Evolutionary conservation across 2,329 filamentous ascomycete genomes (phyloP).

Genomic region (Sporothrix inflata): DNA sequence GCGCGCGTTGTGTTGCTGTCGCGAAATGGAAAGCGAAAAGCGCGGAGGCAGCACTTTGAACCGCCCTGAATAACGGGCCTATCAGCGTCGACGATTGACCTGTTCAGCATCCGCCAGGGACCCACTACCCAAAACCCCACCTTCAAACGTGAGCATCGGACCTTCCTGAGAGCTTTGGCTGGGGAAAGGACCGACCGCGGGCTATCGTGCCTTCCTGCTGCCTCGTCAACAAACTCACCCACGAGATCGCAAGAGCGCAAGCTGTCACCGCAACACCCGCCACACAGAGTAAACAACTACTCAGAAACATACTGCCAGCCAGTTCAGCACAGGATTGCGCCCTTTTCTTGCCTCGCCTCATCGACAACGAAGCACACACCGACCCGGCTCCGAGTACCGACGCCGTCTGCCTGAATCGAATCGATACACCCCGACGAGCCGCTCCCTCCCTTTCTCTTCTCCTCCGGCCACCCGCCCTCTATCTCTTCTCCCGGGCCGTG

Average conservation of each 20-base stretch:
- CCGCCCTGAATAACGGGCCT: not conserved
- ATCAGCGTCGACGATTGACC: conserved; percentile 5
- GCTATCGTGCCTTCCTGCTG: conserved; percentile 18
- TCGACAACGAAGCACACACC: not conserved
- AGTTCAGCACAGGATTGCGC: not conserved
- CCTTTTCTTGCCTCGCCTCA: not conserved
- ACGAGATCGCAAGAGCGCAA: not conserved
- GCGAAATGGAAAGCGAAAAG: not conserved
- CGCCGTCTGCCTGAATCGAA: not conserved
- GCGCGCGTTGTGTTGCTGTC: not conserved
- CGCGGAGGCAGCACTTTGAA: not conserved
- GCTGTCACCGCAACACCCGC: not conserved
- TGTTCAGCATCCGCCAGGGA: not conserved
- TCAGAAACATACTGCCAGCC: not conserved
- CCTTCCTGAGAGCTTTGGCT: conserved; percentile 7
- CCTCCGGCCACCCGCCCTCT: not conserved
- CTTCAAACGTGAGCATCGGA: conserved; percentile 1
- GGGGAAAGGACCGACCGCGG: not conserved
- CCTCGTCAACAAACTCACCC: conserved; percentile 8
- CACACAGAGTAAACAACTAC: not conserved
- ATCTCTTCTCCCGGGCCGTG: not conserved
- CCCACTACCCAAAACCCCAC: conserved; percentile 20
- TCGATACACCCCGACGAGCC: not conserved
- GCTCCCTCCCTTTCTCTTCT: not conserved
- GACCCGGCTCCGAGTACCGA: not conserved